These are phyloP conservation scores for Grosmannia huntii DNA, from an alignment of 2,329 filamentous ascomycete genomes.

Conservation along the genomic window DNA sequence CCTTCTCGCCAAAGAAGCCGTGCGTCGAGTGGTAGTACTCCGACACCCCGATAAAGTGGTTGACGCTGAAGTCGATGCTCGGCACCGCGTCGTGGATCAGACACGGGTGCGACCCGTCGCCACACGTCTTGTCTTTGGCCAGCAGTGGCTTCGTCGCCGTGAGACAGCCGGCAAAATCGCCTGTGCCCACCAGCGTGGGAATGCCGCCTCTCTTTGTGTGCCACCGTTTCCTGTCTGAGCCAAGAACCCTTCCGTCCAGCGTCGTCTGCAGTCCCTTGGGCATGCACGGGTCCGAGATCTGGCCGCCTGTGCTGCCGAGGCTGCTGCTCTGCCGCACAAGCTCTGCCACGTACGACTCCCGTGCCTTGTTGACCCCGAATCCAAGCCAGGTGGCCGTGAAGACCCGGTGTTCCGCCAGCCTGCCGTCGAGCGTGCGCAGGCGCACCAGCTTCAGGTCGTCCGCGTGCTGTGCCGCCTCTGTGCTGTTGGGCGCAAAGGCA, in stretches of 20 bases:
- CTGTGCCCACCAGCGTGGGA: conserved; percentile 63
- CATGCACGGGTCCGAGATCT: conserved; percentile 83
- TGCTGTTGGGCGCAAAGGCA: conserved; percentile 87
- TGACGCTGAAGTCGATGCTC: conserved; percentile 91
- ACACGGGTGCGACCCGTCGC: conserved; percentile 58
- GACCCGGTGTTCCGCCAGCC: conserved; percentile 67
- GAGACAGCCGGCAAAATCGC: conserved; percentile 75
- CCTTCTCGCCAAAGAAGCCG: conserved; percentile 70
- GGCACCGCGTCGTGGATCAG: conserved; percentile 87
- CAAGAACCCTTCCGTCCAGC: conserved; percentile 40
- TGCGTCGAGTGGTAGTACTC: conserved; percentile 99
- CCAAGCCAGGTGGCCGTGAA: conserved; percentile 96
- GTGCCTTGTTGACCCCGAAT: conserved; percentile 91
- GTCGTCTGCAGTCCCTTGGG: conserved; percentile 65
- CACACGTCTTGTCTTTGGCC: conserved; percentile 76
- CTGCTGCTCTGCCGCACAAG: conserved; percentile 54
- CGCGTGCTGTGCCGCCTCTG: conserved; percentile 79
- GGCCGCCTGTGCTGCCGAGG: conserved; percentile 31
- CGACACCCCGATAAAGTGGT: conserved; percentile 94
- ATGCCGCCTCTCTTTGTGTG: conserved; percentile 11
- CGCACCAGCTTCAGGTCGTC: conserved; percentile 80
- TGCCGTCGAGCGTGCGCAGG: conserved; percentile 70
- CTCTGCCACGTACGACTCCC: conserved; percentile 68
- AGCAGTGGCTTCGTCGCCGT: conserved; percentile 71
- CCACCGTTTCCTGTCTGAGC: conserved; percentile 1